A percentile compares a stretch with the other conserved stretches of the same genome.
These are phyloP conservation scores for Thozetella sp. DNA, from an alignment of 495 filamentous ascomycete species.

Conservation along the genomic window DNA sequence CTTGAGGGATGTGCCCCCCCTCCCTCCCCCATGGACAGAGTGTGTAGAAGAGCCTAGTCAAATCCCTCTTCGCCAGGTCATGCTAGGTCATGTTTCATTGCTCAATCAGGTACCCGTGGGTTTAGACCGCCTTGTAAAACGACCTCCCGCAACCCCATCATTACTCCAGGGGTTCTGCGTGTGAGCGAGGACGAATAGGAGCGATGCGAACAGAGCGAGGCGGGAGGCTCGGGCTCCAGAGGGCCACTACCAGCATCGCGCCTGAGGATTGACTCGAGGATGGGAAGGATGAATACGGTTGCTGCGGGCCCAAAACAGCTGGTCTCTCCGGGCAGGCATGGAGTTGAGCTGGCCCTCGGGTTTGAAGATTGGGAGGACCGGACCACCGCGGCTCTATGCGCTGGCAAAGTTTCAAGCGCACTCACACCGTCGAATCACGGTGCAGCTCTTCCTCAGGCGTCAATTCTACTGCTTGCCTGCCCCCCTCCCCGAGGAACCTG, in stretches of 20 bases:
- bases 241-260: not conserved
- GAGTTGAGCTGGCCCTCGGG: not conserved
- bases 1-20: no score
- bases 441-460: not conserved
- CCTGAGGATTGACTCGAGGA: not conserved
- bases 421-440: constrained; percentile 20
- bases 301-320: not conserved
- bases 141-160: not conserved
- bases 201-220: constrained; percentile 5
- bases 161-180: not conserved
- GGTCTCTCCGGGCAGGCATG: not conserved
- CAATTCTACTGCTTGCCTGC: not conserved
- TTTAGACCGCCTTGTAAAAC: constrained; percentile 1
- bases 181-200: constrained; percentile 1
- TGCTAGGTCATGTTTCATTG: constrained; percentile 1
- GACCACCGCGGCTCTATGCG: constrained; percentile 24
- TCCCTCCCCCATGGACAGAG: no score
- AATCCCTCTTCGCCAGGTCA: not conserved
- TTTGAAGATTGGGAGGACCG: constrained; percentile 18
- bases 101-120: constrained; percentile 1
- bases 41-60: not conserved
- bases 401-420: constrained; percentile 35
- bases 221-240: constrained; percentile 1
- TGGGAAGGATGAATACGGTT: not conserved
- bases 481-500: not conserved